phyloP scores from a whole-genome alignment of 106 monocot species.

The Apostasia shenzhenica region DNA sequence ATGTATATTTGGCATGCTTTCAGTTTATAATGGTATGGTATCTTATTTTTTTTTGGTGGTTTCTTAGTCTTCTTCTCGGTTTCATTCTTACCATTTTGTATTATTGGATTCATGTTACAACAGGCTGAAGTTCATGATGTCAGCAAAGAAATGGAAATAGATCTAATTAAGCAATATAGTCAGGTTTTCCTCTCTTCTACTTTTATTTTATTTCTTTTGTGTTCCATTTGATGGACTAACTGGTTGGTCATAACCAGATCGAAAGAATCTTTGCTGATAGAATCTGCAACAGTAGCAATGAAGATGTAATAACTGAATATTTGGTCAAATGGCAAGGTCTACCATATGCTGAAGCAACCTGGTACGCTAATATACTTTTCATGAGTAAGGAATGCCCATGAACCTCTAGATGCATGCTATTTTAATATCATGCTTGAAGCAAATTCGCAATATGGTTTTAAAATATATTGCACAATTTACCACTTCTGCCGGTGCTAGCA shows the following conservation, averaged over 20 bases:
- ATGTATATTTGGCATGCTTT: no score
- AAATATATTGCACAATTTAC: no score
- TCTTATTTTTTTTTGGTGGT: no score
- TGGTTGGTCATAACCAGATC: slow-evolving; percentile 42
- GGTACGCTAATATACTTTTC: slow-evolving; percentile 33
- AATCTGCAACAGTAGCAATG: slow-evolving; percentile 56
- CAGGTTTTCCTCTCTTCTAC: slow-evolving; percentile 50
- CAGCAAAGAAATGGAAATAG: slow-evolving; percentile 96
- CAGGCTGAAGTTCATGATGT: slow-evolving; percentile 99
- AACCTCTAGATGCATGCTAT: background rate
- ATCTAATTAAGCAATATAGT: slow-evolving; percentile 92
- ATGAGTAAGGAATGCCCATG: background rate
- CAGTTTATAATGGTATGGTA: no score
- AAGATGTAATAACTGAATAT: slow-evolving; percentile 90
- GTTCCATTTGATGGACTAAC: slow-evolving; percentile 10
- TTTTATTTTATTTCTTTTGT: background rate
- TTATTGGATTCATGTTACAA: slow-evolving; percentile 3
- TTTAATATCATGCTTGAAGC: no score
- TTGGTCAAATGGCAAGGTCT: slow-evolving; percentile 98
- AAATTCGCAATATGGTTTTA: no score
- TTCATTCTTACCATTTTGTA: no score
- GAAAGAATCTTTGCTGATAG: slow-evolving; percentile 97
- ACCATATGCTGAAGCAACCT: slow-evolving; percentile 99
- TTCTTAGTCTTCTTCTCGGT: no score
- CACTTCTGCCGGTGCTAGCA: no score